phyloP scores from a whole-genome alignment of 495 filamentous ascomycete species.

The Tuber microsphaerosporum region DNA sequence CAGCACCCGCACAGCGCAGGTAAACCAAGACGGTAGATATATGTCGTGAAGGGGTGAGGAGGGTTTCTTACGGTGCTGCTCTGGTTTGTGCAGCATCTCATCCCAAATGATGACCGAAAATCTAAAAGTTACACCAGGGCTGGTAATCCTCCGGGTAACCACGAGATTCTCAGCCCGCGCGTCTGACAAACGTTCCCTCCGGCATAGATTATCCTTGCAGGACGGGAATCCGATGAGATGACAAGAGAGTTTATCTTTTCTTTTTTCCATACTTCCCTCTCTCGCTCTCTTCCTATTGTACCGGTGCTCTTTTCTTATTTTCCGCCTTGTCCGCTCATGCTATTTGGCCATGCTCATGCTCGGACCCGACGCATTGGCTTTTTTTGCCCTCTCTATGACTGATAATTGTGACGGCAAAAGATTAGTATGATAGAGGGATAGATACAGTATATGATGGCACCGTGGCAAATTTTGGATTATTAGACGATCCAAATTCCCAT shows the following conservation, averaged over 20 bases:
- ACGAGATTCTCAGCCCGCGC: neutral
- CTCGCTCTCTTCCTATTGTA: neutral
- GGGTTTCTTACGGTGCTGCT: neutral
- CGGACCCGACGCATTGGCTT: neutral
- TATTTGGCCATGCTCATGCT: neutral
- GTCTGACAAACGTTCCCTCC: neutral
- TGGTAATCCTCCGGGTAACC: neutral
- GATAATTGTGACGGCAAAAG: neutral
- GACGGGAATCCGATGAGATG: constrained; percentile 4
- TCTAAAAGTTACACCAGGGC: neutral
- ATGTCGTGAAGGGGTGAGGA: neutral
- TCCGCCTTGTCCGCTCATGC: neutral
- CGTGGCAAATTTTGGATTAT: neutral
- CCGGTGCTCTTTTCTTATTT: neutral
- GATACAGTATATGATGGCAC: neutral
- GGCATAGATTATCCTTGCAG: neutral
- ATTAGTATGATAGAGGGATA: neutral
- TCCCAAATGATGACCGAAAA: neutral
- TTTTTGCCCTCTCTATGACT: neutral
- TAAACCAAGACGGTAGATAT: neutral
- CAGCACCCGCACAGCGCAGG: neutral
- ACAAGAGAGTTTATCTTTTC: neutral
- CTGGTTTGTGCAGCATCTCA: neutral
- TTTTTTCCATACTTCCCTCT: neutral
- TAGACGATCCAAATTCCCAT: neutral